Evolutionary conservation across 2,329 filamentous ascomycete species (phyloP).

Genomic region (Alternaria metachromatica): DNA sequence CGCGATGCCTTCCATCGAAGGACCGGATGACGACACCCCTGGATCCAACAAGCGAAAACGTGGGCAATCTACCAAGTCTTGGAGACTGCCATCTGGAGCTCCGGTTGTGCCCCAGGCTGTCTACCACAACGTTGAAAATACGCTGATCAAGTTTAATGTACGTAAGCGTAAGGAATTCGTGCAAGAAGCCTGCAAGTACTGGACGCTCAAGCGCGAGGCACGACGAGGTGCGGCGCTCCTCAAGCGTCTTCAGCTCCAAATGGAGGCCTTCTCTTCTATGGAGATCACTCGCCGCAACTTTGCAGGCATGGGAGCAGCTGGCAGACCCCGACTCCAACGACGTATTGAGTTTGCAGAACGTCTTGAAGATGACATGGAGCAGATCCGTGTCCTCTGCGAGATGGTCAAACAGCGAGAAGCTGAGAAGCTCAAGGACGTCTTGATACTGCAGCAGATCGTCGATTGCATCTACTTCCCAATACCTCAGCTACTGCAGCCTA

Average conservation of each 20-base stretch:
- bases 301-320: conserved; percentile 88
- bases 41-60: conserved; percentile 66
- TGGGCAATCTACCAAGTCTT: conserved; percentile 67
- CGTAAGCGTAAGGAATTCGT: conserved; percentile 91
- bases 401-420: conserved; percentile 77
- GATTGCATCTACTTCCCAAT: conserved; percentile 93
- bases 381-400: conserved; percentile 73
- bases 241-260: conserved; percentile 90
- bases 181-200: conserved; percentile 93
- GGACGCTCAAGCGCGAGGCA: conserved; percentile 95
- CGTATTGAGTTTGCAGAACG: conserved; percentile 87
- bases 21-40: conserved; percentile 57
- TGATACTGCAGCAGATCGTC: conserved; percentile 78
- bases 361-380: conserved; percentile 77
- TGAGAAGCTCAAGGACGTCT: conserved; percentile 76
- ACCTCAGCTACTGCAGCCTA: conserved; percentile 74
- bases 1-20: conserved; percentile 58
- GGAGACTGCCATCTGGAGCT: conserved; percentile 93
- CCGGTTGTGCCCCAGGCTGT: conserved; percentile 91
- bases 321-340: conserved; percentile 76
- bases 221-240: conserved; percentile 88
- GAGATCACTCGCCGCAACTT: conserved; percentile 96
- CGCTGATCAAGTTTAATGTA: conserved; percentile 81
- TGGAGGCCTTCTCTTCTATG: conserved; percentile 97
- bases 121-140: conserved; percentile 82